Evolutionary conservation across 306 rosid species (phyloP).

Genomic region (Rosa lucieae): DNA sequence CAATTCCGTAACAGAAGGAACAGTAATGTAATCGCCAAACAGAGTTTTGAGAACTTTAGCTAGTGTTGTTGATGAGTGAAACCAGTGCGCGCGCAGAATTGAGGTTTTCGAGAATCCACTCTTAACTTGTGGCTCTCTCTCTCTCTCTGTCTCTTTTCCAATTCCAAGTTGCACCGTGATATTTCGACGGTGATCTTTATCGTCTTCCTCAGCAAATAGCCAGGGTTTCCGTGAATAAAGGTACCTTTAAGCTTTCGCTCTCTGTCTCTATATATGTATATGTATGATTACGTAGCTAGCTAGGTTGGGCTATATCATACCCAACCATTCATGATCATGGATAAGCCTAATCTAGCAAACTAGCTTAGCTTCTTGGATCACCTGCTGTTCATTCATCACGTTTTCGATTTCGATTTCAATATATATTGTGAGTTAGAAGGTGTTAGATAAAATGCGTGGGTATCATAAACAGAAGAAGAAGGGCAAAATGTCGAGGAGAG

Average conservation of each 20-base stretch:
- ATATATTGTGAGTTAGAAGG: background rate
- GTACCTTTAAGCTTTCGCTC: background rate
- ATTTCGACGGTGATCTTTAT: background rate
- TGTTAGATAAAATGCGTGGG: background rate
- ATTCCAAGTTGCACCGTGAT: background rate
- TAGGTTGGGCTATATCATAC: background rate
- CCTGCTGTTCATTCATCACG: no score
- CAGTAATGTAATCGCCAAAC: background rate
- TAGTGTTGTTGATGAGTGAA: background rate
- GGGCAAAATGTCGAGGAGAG: constrained; percentile 10
- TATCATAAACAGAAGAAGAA: background rate
- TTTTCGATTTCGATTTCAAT: background rate
- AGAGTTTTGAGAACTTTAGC: background rate
- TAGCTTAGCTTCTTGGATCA: no score
- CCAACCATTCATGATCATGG: background rate
- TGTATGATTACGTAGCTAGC: no score
- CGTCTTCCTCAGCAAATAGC: background rate
- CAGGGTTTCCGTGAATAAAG: constrained; percentile 9
- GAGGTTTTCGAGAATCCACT: background rate
- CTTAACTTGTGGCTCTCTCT: background rate
- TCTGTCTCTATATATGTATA: no score
- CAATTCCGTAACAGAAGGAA: background rate
- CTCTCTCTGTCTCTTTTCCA: background rate
- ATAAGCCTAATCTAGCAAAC: no score
- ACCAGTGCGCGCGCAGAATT: background rate